phyloP scores from a whole-genome alignment of 73 alveolate genomes.

The Diophrys appendiculata region DNA sequence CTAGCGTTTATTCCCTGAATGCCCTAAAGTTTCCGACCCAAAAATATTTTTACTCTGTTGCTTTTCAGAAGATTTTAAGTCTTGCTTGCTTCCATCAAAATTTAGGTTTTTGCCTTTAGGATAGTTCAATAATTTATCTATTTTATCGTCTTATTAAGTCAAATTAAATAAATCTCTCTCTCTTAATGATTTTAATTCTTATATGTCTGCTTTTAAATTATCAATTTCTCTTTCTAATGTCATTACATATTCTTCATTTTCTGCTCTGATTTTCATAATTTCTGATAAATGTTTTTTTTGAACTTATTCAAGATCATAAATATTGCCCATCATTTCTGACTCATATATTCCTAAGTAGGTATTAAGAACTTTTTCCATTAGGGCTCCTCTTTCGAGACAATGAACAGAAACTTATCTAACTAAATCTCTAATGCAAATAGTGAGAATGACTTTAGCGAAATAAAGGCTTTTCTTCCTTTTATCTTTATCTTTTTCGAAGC shows the following conservation, averaged over 20 bases:
- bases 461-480: slow-evolving; percentile 50
- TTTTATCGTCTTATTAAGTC: too few relatives aligned
- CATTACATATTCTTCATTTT: slow-evolving; percentile 10
- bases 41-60: too few relatives aligned
- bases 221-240: slow-evolving; percentile 14
- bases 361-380: slow-evolving; percentile 54
- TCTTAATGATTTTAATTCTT: slow-evolving; percentile 8
- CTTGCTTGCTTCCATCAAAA: too few relatives aligned
- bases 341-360: slow-evolving; percentile 45
- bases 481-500: slow-evolving; percentile 16
- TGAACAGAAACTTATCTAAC: slow-evolving; percentile 60
- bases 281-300: slow-evolving; percentile 41
- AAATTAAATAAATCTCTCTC: too few relatives aligned
- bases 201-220: slow-evolving; percentile 11
- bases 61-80: too few relatives aligned
- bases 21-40: too few relatives aligned
- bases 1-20: too few relatives aligned
- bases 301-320: slow-evolving; percentile 37
- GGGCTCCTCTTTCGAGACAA: slow-evolving; percentile 58
- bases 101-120: too few relatives aligned
- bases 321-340: slow-evolving; percentile 38
- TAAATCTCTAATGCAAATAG: slow-evolving; percentile 50
- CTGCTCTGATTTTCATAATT: slow-evolving; percentile 40
- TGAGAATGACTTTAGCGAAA: slow-evolving; percentile 40
- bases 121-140: too few relatives aligned